Conservation (phyloP, 768 basidiomycete species). For the Tylopilus intermedius region DNA sequence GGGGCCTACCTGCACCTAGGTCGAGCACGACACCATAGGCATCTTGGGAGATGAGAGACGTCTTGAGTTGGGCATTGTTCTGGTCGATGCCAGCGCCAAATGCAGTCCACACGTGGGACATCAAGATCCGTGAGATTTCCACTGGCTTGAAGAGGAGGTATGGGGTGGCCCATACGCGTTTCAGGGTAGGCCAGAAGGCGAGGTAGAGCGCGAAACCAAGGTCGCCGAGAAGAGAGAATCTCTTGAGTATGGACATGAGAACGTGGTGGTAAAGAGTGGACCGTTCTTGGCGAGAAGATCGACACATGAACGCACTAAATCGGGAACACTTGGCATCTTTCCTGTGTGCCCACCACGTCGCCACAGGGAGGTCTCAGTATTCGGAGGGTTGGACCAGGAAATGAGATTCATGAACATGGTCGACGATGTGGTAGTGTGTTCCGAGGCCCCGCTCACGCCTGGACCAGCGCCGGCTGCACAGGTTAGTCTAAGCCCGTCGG, state of each 20-base stretch:
- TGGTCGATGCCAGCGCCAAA: constrained; percentile 49
- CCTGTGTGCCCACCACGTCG: neutral
- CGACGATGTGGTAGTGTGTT: neutral
- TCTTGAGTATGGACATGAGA: constrained; percentile 15
- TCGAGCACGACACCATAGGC: constrained; percentile 63
- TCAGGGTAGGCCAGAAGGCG: constrained; percentile 45
- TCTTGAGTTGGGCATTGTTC: constrained; percentile 38
- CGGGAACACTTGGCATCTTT: neutral
- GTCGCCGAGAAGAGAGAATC: constrained; percentile 39
- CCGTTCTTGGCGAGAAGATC: neutral
- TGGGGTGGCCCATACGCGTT: constrained; percentile 37
- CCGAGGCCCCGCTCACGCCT: too few species aligned
- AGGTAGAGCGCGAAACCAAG: constrained; percentile 35
- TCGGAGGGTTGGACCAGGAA: neutral
- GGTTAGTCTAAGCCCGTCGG: too few species aligned
- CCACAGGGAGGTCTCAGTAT: neutral
- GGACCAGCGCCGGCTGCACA: neutral
- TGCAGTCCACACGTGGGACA: constrained; percentile 51
- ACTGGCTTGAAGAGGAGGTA: constrained; percentile 41
- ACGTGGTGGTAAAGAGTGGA: constrained; percentile 1
- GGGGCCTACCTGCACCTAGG: constrained; percentile 54
- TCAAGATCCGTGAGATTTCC: constrained; percentile 49
- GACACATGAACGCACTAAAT: neutral
- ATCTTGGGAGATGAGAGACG: constrained; percentile 45
- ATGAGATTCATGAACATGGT: neutral